Conservation (phyloP, 108 stramenopile genomes). For the Schizochytrium sp. region DNA sequence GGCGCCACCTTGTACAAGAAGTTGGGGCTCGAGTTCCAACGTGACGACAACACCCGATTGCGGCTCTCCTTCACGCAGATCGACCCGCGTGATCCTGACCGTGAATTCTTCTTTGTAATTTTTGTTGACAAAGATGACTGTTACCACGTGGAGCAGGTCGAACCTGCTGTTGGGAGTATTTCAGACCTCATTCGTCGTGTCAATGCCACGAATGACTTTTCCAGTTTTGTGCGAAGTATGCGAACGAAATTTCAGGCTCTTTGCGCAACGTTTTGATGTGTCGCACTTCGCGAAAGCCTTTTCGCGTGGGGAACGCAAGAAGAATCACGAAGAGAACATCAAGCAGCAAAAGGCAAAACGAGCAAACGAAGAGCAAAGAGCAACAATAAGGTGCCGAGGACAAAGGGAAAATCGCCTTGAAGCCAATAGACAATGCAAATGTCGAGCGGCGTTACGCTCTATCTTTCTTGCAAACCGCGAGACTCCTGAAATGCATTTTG, state of each 20-base stretch:
- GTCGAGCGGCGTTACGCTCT: no score
- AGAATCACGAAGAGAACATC: no score
- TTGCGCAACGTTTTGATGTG: neutral
- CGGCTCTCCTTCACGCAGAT: neutral
- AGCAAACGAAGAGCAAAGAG: no score
- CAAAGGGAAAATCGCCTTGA: no score
- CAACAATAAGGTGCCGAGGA: no score
- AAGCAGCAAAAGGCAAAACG: no score
- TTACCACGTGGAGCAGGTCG: neutral
- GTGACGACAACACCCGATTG: neutral
- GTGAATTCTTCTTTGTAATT: neutral
- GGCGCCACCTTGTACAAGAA: slow-evolving; percentile 14
- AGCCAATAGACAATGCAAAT: no score
- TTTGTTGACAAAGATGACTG: neutral
- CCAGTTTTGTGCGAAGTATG: neutral
- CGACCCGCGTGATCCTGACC: neutral
- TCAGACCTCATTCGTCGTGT: neutral
- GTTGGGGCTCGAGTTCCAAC: slow-evolving; percentile 2
- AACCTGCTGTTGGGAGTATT: neutral
- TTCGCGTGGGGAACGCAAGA: no score
- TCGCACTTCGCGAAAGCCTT: no score
- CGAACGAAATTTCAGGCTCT: neutral
- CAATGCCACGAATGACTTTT: neutral
- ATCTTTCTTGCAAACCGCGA: no score
- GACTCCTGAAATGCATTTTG: no score